Conservation (phyloP, 768 basidiomycete species). For the Russula emetica region DNA sequence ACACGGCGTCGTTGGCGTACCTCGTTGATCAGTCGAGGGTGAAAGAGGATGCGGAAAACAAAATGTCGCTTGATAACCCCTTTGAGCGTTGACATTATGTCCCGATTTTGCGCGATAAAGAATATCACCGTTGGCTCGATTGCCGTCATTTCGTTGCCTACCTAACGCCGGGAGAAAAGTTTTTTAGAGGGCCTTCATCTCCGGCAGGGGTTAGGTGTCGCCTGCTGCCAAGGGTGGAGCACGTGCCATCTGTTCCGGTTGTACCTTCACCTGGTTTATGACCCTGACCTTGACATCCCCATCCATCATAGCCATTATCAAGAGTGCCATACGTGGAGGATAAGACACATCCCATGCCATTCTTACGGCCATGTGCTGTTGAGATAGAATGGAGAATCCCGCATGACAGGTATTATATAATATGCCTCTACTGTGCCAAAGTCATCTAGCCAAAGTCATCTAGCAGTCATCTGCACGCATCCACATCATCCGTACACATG, state of each 20-base stretch:
- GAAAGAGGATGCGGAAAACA: conserved; percentile 17
- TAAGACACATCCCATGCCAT: not conserved
- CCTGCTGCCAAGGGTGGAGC: conserved; percentile 1
- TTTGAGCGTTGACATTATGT: conserved; percentile 5
- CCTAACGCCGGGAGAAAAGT: conserved; percentile 16
- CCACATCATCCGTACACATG: not conserved
- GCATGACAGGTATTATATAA: conserved; percentile 9
- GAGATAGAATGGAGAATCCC: conserved; percentile 4
- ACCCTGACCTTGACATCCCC: not conserved
- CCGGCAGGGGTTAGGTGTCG: conserved; percentile 4
- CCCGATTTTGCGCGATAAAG: not conserved
- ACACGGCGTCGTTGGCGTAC: conserved; percentile 26
- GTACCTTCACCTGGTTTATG: conserved; percentile 6
- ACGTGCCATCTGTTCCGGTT: conserved; percentile 1
- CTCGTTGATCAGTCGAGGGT: conserved; percentile 27
- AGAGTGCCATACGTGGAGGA: too few species aligned
- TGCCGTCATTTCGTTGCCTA: conserved; percentile 12
- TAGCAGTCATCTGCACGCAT: conserved; percentile 1
- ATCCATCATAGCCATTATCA: conserved; percentile 1
- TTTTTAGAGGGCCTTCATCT: conserved; percentile 16
- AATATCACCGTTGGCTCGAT: conserved; percentile 12
- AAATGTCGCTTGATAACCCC: conserved; percentile 22
- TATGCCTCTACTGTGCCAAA: not conserved
- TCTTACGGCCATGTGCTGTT: not conserved
- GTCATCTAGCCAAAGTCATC: not conserved